These are phyloP conservation scores for Fusarium sp. DNA, from an alignment of 2,329 filamentous ascomycete species.

Conservation along the genomic window DNA sequence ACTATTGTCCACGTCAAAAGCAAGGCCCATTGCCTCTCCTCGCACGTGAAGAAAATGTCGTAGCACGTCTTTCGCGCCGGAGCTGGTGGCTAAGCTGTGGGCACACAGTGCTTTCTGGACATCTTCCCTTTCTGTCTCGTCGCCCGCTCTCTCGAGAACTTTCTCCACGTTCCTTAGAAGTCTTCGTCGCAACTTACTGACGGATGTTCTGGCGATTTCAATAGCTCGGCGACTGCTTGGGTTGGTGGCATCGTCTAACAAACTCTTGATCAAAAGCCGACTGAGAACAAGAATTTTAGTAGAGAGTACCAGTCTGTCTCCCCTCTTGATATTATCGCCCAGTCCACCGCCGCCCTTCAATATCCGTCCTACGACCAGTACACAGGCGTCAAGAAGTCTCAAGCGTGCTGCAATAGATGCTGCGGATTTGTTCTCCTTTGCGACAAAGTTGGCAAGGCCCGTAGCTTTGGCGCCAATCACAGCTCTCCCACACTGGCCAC, in stretches of 20 bases:
- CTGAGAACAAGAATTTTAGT: constrained; percentile 82
- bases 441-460: constrained; percentile 63
- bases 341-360: constrained; percentile 55
- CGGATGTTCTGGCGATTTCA: constrained; percentile 71
- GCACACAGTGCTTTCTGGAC: constrained; percentile 82
- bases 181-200: constrained; percentile 70
- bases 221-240: constrained; percentile 55
- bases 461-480: constrained; percentile 73
- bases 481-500: constrained; percentile 78
- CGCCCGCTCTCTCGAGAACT: constrained; percentile 72
- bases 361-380: constrained; percentile 60
- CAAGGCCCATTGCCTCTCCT: constrained; percentile 72
- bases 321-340: constrained; percentile 51
- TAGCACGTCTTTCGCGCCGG: constrained; percentile 81
- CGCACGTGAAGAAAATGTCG: constrained; percentile 81
- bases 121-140: constrained; percentile 58
- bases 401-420: constrained; percentile 55
- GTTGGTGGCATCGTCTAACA: constrained; percentile 63
- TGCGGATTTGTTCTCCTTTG: constrained; percentile 43
- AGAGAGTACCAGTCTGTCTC: constrained; percentile 65
- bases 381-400: constrained; percentile 64
- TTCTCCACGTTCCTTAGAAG: constrained; percentile 76
- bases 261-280: constrained; percentile 77
- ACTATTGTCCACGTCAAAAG: constrained; percentile 64
- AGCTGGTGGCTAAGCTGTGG: constrained; percentile 83